Conservation (phyloP, 2,329 filamentous ascomycete genomes). For the Bretziella fagacearum region DNA sequence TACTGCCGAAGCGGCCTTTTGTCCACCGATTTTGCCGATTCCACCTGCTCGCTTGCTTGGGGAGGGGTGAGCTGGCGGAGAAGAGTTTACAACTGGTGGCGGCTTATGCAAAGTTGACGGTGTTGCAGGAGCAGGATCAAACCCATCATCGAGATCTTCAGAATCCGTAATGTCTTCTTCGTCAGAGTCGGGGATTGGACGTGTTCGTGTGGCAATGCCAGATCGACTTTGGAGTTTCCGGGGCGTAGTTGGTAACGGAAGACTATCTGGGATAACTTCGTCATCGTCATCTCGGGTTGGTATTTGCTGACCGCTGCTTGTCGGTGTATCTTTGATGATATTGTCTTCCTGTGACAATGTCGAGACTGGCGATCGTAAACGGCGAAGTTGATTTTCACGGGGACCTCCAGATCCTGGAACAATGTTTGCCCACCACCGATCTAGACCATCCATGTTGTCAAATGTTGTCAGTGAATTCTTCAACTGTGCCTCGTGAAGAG, state of each 20-base stretch:
- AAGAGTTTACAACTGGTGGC: neutral
- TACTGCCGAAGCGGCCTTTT: no score
- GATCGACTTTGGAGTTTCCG: no score
- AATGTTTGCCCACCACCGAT: slow-evolving; percentile 11
- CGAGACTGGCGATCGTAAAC: neutral
- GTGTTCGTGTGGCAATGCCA: no score
- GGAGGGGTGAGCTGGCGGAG: neutral
- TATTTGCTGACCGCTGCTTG: no score
- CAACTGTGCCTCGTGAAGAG: slow-evolving; percentile 5
- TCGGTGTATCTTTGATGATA: no score
- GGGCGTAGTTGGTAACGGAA: no score
- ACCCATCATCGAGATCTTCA: slow-evolving; percentile 10
- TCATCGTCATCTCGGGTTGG: no score
- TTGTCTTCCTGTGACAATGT: neutral
- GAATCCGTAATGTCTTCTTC: slow-evolving; percentile 1
- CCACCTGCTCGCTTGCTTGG: neutral
- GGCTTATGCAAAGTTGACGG: neutral
- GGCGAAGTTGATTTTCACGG: neutral
- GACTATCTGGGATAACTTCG: no score
- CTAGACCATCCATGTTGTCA: neutral
- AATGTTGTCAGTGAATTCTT: neutral
- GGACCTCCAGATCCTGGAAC: slow-evolving; percentile 1
- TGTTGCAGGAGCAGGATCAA: slow-evolving; percentile 3
- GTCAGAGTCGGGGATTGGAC: neutral
- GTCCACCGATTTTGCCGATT: slow-evolving; percentile 6